Percentiles rank a stretch among this genome's conserved stretches.
Conservation (phyloP, 1,139 yeast species). For the Taphrina wiesneri region DNA sequence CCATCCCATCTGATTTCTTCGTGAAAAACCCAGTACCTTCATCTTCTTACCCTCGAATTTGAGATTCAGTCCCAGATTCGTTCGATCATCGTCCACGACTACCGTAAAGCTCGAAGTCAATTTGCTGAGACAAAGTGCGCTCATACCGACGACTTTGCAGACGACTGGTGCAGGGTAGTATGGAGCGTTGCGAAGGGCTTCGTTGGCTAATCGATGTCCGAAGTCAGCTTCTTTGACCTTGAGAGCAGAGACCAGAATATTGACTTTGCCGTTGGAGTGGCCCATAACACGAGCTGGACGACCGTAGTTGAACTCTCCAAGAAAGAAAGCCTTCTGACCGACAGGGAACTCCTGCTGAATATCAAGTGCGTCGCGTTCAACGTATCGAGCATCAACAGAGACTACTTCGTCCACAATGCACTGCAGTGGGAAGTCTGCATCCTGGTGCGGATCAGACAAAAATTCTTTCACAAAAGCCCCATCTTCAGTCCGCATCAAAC, state of each 20-base stretch:
- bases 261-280: conserved; percentile 47
- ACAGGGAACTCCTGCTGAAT: conserved; percentile 79
- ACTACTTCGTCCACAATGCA: conserved; percentile 72
- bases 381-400: conserved; percentile 71
- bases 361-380: conserved; percentile 73
- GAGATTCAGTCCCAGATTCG: conserved; percentile 81
- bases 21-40: conserved; percentile 86
- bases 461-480: conserved; percentile 75
- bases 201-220: conserved; percentile 55
- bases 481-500: conserved; percentile 63
- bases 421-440: conserved; percentile 65
- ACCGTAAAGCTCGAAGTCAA: conserved; percentile 72
- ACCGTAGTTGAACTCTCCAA: conserved; percentile 89
- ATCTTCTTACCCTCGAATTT: conserved; percentile 77
- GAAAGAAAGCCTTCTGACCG: conserved; percentile 70
- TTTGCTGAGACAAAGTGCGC: conserved; percentile 68
- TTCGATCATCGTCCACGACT: conserved; percentile 53
- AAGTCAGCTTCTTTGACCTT: conserved; percentile 42
- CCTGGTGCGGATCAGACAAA: conserved; percentile 54
- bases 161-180: conserved; percentile 72
- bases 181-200: conserved; percentile 58
- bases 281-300: conserved; percentile 74
- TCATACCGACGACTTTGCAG: conserved; percentile 58
- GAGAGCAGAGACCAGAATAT: conserved; percentile 42
- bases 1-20: conserved; percentile 72